Conservation (phyloP, 495 filamentous ascomycete genomes). For the Usnea hakonensis region DNA sequence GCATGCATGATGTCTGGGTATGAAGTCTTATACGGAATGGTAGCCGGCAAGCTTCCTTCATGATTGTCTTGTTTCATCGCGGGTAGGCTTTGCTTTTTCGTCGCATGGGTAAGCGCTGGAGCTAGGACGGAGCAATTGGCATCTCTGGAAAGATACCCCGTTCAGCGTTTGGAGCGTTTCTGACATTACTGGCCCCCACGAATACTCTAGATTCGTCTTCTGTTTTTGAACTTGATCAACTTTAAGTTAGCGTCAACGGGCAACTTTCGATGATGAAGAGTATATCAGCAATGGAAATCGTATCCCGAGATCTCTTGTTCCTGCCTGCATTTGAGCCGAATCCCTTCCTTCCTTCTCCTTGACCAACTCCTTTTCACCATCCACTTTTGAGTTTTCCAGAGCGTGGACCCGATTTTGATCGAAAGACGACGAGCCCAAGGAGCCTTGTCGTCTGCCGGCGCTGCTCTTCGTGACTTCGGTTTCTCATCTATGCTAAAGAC, state of each 20-base stretch:
- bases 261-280: neutral
- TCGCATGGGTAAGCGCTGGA: constrained; percentile 9
- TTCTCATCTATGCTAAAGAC: no score
- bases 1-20: neutral
- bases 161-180: neutral
- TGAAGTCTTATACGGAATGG: neutral
- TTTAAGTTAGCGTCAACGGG: neutral
- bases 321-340: no score
- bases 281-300: neutral
- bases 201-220: neutral
- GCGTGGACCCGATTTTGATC: no score
- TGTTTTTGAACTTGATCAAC: neutral
- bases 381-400: no score
- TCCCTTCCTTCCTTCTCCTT: no score
- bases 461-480: no score
- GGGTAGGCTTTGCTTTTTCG: neutral
- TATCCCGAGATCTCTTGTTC: no score
- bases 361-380: no score
- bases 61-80: neutral
- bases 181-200: neutral
- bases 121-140: constrained; percentile 5
- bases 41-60: neutral
- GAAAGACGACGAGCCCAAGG: no score
- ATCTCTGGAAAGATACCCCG: constrained; percentile 3
- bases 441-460: no score